Base-by-base conservation (phyloP, 768 basidiomycete species). In the Tulasnella sp. region DNA sequence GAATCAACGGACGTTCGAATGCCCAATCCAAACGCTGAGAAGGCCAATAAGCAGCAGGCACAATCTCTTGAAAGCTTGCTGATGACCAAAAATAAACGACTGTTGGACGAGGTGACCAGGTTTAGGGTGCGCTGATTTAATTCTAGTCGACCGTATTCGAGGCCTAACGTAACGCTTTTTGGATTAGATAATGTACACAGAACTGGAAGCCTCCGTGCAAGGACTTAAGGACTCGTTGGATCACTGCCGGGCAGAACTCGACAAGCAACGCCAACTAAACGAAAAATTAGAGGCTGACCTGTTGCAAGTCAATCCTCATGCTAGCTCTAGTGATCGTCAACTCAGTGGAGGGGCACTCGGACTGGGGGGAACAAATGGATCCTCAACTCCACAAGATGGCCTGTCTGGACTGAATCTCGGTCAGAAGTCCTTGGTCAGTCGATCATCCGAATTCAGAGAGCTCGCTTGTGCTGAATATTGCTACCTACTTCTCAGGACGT, bases 241-340 rank as follows among this genome's bases (percentile, higher is more conserved):
- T 16, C 85, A 85, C 9, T 88, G 91, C 9, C 88, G 88, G 34
- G 85, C 87, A 18, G 95, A 97, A 79, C 86, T 97, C 9, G 90
- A 92, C 68, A 94, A 92, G 84, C 93, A 96, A 83, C 91, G 89
- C 78, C 85, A 86, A 0, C 87, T 99, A 74, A 98, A 96, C 81
- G 96, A 98, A 84, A 92, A 91, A 83, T 89, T 99, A 10, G 98
- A 99, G 87, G 94, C 89, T 80, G 98, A 99, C 83, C 88, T 99
- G 68, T 85, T 98, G 68, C 91, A 92, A 21, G 87, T 99, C 84
- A 92, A 98, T 82, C 90, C 90, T 90, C 74, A 87, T 87, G 56
- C 77, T 39, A 71, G 48, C 56, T 62, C 76, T 52, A 16, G 31
- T 14, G 62, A 68, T 36, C 62, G 62, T 44, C 52, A 72, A 82